Evolutionary conservation across 768 basidiomycete species (phyloP), one percentile per base, ranked within the genome.

Genomic region (Amanita phalloides): DNA sequence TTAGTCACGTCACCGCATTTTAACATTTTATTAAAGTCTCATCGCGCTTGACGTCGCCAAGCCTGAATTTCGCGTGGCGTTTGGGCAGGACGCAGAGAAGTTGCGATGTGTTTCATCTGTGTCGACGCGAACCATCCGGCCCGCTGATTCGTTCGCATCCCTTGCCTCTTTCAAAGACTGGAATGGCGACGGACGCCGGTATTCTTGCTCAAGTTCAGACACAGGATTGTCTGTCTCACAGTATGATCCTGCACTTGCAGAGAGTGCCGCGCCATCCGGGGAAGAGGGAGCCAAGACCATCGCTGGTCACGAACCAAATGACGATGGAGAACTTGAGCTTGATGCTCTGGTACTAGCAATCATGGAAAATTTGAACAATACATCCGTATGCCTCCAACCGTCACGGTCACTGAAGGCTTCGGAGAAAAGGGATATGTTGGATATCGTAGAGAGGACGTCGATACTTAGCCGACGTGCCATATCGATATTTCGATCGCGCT

Each of bases 31-130:
- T 48, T 35, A 55, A 56, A 84, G 82, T 23, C 66, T 87, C 32
- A 87, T 84, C 6, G 75, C 86, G 13, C 57, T 79, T 33, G 82
- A 88, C 53, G 78, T 88, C 7, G 79, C 78, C 23, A 79, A 78
- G 62, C 77, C 81, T 8, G 79, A 86, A 55, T 83, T 84, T 53
- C 75, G 77, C n/a, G 58, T 60, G 14, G 79, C 76, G 2, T 88
- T 88, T 61, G 77, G 75, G 36, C 59, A 69, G n/a, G 73, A 76
- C 21, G 64, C 67, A 4, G 75, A 76, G 45, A 63, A 61, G 35
- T 56, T 69, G n/a, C 75, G 79, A 14, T 68, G 77, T 6, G 67
- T 65, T 35, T 83, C 81, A 7, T 73, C 76, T 26, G 64, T 78
- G 30, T 84, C 81, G 7, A 71, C 69, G 53, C 72, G 70, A 46